Evolutionary conservation across 768 basidiomycete genomes (phyloP).

Genomic region (Rhodosporidiobolus odoratus): DNA sequence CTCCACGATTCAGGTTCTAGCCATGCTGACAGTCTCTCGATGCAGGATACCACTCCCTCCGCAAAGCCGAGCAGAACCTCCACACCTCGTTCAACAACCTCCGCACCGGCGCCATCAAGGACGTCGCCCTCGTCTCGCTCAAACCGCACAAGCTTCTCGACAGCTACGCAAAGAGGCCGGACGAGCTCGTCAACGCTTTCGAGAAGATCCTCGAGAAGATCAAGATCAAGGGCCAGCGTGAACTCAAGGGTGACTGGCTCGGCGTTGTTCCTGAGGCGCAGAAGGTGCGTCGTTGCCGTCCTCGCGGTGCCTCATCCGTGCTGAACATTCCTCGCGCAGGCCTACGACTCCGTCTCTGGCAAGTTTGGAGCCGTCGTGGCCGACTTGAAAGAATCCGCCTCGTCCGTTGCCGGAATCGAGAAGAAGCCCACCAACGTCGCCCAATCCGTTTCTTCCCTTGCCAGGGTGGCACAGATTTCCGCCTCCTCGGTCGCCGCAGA

Average conservation of each 20-base stretch:
- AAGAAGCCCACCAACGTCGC: constrained; percentile 21
- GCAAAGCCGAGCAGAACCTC: constrained; percentile 28
- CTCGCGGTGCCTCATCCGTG: background rate
- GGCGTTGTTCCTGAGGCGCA: constrained; percentile 30
- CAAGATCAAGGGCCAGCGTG: constrained; percentile 32
- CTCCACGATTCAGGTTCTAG: background rate
- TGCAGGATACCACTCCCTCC: constrained; percentile 32
- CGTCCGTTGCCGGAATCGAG: constrained; percentile 24
- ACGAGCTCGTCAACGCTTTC: constrained; percentile 15
- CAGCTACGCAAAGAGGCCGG: constrained; percentile 10
- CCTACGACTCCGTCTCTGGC: constrained; percentile 12
- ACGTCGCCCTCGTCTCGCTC: constrained; percentile 17
- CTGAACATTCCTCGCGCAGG: background rate
- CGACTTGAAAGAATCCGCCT: constrained; percentile 19
- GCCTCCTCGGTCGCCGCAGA: constrained; percentile 13
- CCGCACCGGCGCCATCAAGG: constrained; percentile 23
- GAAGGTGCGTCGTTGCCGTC: constrained; percentile 1
- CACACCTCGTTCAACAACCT: constrained; percentile 11
- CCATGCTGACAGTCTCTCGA: background rate
- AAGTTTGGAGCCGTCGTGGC: constrained; percentile 17
- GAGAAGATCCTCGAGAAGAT: constrained; percentile 33
- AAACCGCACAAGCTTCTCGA: constrained; percentile 23
- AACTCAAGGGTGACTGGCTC: constrained; percentile 39
- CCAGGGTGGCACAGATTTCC: constrained; percentile 17
- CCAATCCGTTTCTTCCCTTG: constrained; percentile 20